These are phyloP conservation scores for Aquanectria penicillioides DNA, from an alignment of 2,329 filamentous ascomycete genomes.

Conservation along the genomic window DNA sequence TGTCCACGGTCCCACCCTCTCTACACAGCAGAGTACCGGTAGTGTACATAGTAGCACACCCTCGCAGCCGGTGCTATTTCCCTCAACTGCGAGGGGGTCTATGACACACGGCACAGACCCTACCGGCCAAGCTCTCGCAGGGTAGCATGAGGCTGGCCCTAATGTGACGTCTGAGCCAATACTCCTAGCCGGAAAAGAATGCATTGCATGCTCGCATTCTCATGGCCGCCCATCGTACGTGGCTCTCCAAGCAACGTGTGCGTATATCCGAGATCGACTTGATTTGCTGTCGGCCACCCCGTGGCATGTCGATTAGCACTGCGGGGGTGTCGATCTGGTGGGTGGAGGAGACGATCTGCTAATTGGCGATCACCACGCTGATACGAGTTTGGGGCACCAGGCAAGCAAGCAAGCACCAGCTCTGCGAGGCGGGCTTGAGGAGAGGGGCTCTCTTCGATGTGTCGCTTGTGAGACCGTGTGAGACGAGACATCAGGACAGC, in stretches of 20 bases:
- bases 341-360: no score
- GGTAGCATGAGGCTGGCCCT: background rate
- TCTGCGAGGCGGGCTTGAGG: no score
- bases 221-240: background rate
- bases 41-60: no score
- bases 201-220: background rate
- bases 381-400: background rate
- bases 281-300: constrained; percentile 1
- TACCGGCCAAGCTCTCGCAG: background rate
- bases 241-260: background rate
- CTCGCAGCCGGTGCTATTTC: background rate
- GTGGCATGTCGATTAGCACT: constrained; percentile 24
- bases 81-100: background rate
- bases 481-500: no score
- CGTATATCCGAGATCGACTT: background rate
- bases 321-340: constrained; percentile 41
- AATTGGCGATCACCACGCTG: constrained; percentile 4
- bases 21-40: no score
- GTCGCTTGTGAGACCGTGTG: no score
- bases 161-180: background rate
- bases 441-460: no score
- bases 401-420: no score
- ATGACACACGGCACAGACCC: constrained; percentile 1
- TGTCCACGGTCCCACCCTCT: no score
- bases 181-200: background rate